A percentile compares a stretch with the other conserved stretches of the same genome.
Evolutionary conservation across 2,329 filamentous ascomycete genomes (phyloP).

Genomic region (Penicillium sp.): DNA sequence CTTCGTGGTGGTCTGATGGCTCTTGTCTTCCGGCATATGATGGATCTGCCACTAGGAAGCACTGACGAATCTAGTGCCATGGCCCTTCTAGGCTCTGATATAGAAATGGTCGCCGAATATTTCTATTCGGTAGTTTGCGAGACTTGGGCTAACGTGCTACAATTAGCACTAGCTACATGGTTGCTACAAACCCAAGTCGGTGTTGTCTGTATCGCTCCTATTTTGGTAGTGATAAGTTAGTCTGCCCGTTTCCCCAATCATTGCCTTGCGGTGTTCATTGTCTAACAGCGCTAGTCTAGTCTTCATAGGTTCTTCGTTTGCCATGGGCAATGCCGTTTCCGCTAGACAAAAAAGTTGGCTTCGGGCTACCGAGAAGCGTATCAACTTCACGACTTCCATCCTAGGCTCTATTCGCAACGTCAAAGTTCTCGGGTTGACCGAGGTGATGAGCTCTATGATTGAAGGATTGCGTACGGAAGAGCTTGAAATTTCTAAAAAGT

Average conservation of each 20-base stretch:
- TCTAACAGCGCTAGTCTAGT: too few relatives aligned
- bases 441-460: constrained; percentile 27
- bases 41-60: constrained; percentile 16
- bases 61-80: constrained; percentile 23
- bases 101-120: constrained; percentile 24
- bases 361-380: constrained; percentile 42
- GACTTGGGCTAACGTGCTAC: constrained; percentile 36
- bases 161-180: constrained; percentile 38
- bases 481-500: constrained; percentile 22
- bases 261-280: too few relatives aligned
- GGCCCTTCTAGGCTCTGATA: constrained; percentile 22
- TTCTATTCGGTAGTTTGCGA: constrained; percentile 27
- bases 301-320: constrained; percentile 8
- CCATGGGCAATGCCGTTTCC: constrained; percentile 18
- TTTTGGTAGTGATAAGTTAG: constrained; percentile 32
- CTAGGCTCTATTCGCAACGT: constrained; percentile 44
- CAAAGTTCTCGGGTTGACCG: constrained; percentile 38
- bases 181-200: constrained; percentile 32
- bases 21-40: constrained; percentile 20
- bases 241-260: not conserved
- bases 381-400: constrained; percentile 41
- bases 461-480: constrained; percentile 23
- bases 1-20: constrained; percentile 19
- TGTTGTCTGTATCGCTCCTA: constrained; percentile 31
- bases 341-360: constrained; percentile 40